Evolutionary conservation across 1,284 basidiomycete species (phyloP).

Genomic region (Boletus calvinii): DNA sequence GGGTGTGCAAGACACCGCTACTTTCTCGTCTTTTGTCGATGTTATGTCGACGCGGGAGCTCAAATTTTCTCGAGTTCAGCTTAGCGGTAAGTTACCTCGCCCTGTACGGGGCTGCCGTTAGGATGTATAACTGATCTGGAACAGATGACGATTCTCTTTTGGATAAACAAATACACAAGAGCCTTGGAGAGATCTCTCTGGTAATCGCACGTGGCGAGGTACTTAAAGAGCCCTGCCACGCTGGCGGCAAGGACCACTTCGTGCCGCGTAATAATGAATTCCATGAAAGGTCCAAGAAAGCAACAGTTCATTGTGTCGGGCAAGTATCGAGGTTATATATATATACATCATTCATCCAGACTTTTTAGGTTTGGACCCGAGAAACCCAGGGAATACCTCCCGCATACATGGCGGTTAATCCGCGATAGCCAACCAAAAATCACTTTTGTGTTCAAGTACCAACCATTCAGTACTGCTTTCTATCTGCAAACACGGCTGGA

Average conservation of each 20-base stretch:
- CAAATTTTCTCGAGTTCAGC: constrained; percentile 18
- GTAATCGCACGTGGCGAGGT: constrained; percentile 3
- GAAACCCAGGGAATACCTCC: background rate
- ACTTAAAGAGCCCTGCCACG: fast-evolving
- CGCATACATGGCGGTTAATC: background rate
- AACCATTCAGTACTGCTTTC: constrained; percentile 11
- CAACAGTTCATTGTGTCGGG: constrained; percentile 15
- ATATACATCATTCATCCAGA: background rate
- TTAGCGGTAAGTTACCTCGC: constrained; percentile 10
- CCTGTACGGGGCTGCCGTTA: background rate
- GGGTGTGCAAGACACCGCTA: background rate
- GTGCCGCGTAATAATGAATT: background rate
- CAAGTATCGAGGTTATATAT: background rate
- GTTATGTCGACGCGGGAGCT: background rate
- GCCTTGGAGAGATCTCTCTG: constrained; percentile 15
- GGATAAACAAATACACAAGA: constrained; percentile 4
- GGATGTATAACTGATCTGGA: background rate
- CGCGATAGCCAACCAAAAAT: constrained; percentile 4
- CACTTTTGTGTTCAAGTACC: constrained; percentile 22
- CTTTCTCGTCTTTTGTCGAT: background rate
- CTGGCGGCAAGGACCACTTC: fast-evolving
- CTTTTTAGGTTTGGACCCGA: constrained; percentile 9
- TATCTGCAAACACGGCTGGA: background rate
- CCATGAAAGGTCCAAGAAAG: constrained; percentile 19
- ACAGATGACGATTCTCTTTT: constrained; percentile 25